Conservation (phyloP, 1,284 basidiomycete genomes). For the Tilletia indica region DNA sequence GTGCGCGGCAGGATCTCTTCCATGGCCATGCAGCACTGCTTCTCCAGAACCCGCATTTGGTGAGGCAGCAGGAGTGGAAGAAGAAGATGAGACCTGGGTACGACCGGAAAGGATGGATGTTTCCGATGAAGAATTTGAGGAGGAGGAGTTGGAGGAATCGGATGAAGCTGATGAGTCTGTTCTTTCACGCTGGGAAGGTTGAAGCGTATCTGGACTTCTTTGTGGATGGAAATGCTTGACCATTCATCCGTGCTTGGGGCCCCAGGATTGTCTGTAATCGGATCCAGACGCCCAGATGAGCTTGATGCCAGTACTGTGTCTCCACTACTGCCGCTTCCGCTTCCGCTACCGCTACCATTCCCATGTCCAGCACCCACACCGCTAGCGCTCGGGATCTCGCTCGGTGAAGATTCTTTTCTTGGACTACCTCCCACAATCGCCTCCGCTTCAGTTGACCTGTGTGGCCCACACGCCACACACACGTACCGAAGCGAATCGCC, state of each 20-base stretch:
- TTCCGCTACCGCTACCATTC: slow-evolving; percentile 1
- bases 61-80: not conserved
- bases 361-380: no score
- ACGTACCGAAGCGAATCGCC: slow-evolving; percentile 16
- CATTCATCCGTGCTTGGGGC: slow-evolving; percentile 2
- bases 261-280: not conserved
- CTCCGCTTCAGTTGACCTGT: not conserved
- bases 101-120: not conserved
- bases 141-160: not conserved
- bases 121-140: slow-evolving; percentile 4
- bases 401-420: no score
- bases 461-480: slow-evolving; percentile 6
- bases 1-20: not conserved
- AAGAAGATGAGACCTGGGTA: slow-evolving; percentile 11
- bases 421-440: no score
- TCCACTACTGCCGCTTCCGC: slow-evolving; percentile 4
- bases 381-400: no score
- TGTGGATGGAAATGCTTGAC: not conserved
- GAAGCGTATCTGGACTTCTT: not conserved
- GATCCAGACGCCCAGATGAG: not conserved
- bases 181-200: not conserved
- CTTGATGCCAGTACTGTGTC: not conserved
- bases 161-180: not conserved
- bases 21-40: not conserved
- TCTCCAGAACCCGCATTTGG: not conserved